Evolutionary conservation across 2,329 filamentous ascomycete genomes (phyloP).

Genomic region (Colletotrichum horii): DNA sequence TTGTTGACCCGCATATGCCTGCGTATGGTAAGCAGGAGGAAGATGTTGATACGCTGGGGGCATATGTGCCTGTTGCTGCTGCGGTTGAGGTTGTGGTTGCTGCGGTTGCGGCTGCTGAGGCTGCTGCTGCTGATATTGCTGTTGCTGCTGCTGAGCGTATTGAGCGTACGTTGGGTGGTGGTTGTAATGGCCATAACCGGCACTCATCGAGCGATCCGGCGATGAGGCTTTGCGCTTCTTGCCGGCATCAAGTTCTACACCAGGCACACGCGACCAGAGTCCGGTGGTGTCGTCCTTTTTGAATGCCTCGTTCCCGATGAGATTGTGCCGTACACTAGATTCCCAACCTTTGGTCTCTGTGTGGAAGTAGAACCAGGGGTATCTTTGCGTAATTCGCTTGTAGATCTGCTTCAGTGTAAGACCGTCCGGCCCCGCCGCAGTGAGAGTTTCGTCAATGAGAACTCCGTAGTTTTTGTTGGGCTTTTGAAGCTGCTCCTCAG

Average conservation of each 20-base stretch:
- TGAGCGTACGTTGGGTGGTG: slow-evolving; percentile 32
- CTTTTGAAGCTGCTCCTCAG: slow-evolving; percentile 63
- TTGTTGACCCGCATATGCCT: background rate
- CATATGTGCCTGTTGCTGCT: slow-evolving; percentile 34
- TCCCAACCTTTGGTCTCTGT: slow-evolving; percentile 71
- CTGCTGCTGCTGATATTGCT: slow-evolving; percentile 27
- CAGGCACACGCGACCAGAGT: slow-evolving; percentile 62
- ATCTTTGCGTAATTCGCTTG: slow-evolving; percentile 63
- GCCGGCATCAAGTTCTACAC: slow-evolving; percentile 63
- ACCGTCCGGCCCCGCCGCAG: slow-evolving; percentile 53
- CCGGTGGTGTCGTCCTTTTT: slow-evolving; percentile 61
- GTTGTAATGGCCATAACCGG: slow-evolving; percentile 33
- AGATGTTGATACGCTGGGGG: slow-evolving; percentile 39
- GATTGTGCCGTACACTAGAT: slow-evolving; percentile 68
- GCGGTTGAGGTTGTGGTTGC: slow-evolving; percentile 10
- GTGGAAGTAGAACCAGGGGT: slow-evolving; percentile 65
- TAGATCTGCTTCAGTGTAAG: slow-evolving; percentile 67
- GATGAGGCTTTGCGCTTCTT: slow-evolving; percentile 64
- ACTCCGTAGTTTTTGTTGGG: slow-evolving; percentile 68
- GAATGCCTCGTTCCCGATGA: slow-evolving; percentile 67
- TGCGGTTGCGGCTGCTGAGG: slow-evolving; percentile 23
- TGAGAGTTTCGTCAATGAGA: slow-evolving; percentile 65
- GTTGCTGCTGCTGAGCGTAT: slow-evolving; percentile 24
- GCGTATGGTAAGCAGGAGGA: slow-evolving; percentile 37
- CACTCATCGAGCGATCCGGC: slow-evolving; percentile 51